Evolutionary conservation across 2,329 filamentous ascomycete species (phyloP).

Genomic region (Calonectria hongkongensis): DNA sequence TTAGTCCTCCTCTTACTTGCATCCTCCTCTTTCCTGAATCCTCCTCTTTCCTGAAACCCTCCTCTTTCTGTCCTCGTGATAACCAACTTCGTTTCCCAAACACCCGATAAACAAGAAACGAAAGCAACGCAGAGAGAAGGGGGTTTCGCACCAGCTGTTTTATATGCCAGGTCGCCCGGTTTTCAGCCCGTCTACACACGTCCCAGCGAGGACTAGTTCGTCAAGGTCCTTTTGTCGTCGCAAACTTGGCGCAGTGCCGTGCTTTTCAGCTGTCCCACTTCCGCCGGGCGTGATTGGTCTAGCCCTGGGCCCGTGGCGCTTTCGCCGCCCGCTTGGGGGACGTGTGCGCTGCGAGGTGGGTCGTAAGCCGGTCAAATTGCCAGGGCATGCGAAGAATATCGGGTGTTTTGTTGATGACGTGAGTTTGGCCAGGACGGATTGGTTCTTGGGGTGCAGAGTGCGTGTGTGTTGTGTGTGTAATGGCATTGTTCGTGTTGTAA

Average conservation of each 20-base stretch:
- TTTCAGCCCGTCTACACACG: conserved; percentile 23
- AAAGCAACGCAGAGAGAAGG: background rate
- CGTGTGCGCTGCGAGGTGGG: conserved; percentile 9
- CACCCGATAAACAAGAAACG: background rate
- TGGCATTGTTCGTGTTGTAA: background rate
- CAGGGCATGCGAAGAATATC: conserved; percentile 17
- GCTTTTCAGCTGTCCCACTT: conserved; percentile 34
- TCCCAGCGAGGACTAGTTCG: conserved; percentile 25
- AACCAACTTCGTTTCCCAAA: too few species aligned
- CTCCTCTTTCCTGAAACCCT: background rate
- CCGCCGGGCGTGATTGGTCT: conserved; percentile 34
- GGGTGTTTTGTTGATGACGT: conserved; percentile 19
- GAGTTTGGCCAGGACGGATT: conserved; percentile 3
- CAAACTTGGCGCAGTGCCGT: conserved; percentile 26
- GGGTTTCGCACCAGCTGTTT: background rate
- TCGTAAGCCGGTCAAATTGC: conserved; percentile 37
- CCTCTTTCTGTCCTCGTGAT: background rate
- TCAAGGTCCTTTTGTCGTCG: conserved; percentile 29
- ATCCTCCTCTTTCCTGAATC: conserved; percentile 3
- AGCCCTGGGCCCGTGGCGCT: conserved; percentile 3
- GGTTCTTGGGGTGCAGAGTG: background rate
- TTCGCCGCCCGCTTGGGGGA: conserved; percentile 22
- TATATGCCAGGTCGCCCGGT: conserved; percentile 12
- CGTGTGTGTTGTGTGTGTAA: background rate
- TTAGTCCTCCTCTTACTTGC: background rate